Base-by-base conservation (phyloP, 768 basidiomycete species). In the Boletus rufocinnamomeus region DNA sequence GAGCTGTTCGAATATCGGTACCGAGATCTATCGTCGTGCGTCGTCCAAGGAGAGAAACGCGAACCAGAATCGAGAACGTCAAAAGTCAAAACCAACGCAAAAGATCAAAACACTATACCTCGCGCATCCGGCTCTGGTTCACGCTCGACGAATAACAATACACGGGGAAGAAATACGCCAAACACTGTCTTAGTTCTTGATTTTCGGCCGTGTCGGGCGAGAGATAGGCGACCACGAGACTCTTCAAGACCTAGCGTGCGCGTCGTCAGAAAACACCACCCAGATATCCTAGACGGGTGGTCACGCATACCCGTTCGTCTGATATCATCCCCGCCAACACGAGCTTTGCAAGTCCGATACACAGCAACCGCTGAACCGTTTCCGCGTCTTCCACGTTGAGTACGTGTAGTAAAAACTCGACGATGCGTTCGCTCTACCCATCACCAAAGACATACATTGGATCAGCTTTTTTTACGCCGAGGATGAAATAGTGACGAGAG, bases 291-390 rank as follows among this genome's bases (percentile, higher is more conserved):
- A 25, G 14, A 19, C 3, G 2, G 19, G 40, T n/a, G 6, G 17
- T 25, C 10, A 52, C 16, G 66, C 84, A 45, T 64, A 91, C 95
- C 51, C 80, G 76, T 30, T 87, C 81, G 58, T 95, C 89, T 1
- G 82, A 77, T 56, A 95, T 77, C 78, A 91, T 85, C 0, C 90
- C 90, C 0, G 86, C 77, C 8, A 95, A 75, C 67, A 93, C 81
- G 27, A 98, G 80, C 73, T 98, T 98, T n/a, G 93, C 80, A 5
- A 93, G 78, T 0, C 95, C 95, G 28, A 90, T 77, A 59, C 86
- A 87, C 14, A 93, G 75, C 6, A 89, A 73, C 2, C 92, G 90
- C 60, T 86, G 85, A 0, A 89, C 84, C 45, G 81, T 82, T 30
- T 84, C 79, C 7, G 86, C 81, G 49, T 86, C 81, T 48, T 89